These are phyloP conservation scores for Annona cherimola DNA, from an alignment of 164 flowering plant genomes.

Conservation along the genomic window DNA sequence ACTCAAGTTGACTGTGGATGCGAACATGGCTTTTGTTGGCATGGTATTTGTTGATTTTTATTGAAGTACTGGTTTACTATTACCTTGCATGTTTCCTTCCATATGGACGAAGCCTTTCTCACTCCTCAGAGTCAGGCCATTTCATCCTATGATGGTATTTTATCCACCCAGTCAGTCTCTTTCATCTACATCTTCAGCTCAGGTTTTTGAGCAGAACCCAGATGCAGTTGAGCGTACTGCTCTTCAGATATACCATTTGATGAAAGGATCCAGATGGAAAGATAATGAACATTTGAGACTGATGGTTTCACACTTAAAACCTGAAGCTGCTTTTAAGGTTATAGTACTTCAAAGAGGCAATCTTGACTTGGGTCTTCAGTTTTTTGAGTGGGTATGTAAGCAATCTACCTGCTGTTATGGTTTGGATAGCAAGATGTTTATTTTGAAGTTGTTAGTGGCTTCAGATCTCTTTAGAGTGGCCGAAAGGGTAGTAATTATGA, in stretches of 20 bases:
- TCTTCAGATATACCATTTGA: slow-evolving; percentile 9
- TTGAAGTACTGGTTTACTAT: background rate
- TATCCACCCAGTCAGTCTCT: background rate
- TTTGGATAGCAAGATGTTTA: slow-evolving; percentile 18
- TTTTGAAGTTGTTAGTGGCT: slow-evolving; percentile 18
- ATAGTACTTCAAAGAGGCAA: slow-evolving; percentile 15
- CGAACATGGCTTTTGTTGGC: background rate
- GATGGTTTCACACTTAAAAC: slow-evolving; percentile 30
- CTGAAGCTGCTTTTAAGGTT: slow-evolving; percentile 21
- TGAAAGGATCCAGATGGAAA: slow-evolving; percentile 27
- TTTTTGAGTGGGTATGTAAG: slow-evolving; percentile 29
- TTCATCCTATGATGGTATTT: background rate
- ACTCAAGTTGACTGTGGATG: background rate
- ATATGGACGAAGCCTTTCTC: background rate
- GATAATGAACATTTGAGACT: slow-evolving; percentile 16
- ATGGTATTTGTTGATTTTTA: too few species aligned
- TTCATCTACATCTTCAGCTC: background rate
- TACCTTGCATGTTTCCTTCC: background rate
- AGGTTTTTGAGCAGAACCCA: background rate
- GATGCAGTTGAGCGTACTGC: slow-evolving; percentile 4
- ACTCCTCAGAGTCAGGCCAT: background rate
- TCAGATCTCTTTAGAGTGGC: slow-evolving; percentile 15
- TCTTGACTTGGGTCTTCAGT: slow-evolving; percentile 12
- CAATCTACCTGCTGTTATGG: slow-evolving; percentile 33
- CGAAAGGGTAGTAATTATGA: slow-evolving; percentile 21